Evolutionary conservation across 2,329 filamentous ascomycete genomes (phyloP).

Genomic region (Hypoxylon sp.): DNA sequence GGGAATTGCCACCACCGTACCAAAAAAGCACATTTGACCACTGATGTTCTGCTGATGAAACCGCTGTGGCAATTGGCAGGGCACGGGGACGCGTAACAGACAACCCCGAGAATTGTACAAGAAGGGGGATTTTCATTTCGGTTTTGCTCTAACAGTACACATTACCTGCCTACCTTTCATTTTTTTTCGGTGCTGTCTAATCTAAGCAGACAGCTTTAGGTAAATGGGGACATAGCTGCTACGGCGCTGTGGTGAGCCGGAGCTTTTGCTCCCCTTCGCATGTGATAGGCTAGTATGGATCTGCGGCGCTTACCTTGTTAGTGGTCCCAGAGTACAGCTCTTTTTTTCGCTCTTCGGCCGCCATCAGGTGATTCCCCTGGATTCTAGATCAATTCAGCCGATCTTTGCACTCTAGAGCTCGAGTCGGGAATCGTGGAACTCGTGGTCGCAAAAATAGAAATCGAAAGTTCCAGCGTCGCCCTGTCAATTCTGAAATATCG

Average conservation of each 20-base stretch:
- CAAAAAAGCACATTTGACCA: conserved; percentile 39
- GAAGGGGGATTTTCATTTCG: conserved; percentile 37
- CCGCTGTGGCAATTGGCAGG: conserved; percentile 47
- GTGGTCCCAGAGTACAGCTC: conserved; percentile 36
- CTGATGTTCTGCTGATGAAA: conserved; percentile 43
- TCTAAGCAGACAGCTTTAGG: conserved; percentile 34
- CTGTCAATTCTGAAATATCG: conserved; percentile 10
- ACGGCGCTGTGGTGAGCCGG: conserved; percentile 45
- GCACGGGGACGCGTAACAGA: conserved; percentile 43
- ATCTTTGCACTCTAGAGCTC: conserved; percentile 21
- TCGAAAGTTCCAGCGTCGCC: conserved; percentile 8
- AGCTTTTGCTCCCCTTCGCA: conserved; percentile 48
- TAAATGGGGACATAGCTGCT: conserved; percentile 33
- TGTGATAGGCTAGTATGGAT: conserved; percentile 48
- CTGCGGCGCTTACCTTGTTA: conserved; percentile 45
- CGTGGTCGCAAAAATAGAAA: conserved; percentile 6
- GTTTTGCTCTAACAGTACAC: conserved; percentile 35
- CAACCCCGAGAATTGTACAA: conserved; percentile 35
- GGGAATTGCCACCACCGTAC: conserved; percentile 39
- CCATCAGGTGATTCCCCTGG: conserved; percentile 31
- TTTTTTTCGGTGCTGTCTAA: conserved; percentile 47
- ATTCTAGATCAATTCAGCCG: conserved; percentile 39
- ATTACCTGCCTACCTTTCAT: conserved; percentile 29
- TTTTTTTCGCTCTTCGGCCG: conserved; percentile 28
- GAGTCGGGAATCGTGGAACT: conserved; percentile 20